A percentile compares a stretch with the other conserved stretches of the same genome.
Evolutionary conservation across 768 basidiomycete genomes (phyloP).

Genomic region (Polyporus arcularius): DNA sequence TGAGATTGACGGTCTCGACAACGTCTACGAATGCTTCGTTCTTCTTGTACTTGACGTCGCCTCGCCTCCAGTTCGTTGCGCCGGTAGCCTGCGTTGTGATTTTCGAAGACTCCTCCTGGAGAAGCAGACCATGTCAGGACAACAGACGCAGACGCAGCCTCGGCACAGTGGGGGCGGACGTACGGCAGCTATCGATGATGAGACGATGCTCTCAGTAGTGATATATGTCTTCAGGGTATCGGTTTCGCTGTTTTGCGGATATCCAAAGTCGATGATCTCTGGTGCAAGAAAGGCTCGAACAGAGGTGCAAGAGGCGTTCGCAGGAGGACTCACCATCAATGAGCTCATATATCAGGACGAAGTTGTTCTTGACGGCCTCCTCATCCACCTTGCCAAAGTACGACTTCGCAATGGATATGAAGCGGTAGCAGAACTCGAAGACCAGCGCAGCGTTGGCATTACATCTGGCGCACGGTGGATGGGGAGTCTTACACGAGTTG

Average conservation of each 20-base stretch:
- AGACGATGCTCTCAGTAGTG: conserved; percentile 94
- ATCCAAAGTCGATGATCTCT: conserved; percentile 99
- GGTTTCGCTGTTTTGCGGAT: conserved; percentile 98
- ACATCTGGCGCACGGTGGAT: conserved; percentile 49
- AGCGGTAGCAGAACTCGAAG: conserved; percentile 97
- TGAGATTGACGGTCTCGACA: conserved; percentile 92
- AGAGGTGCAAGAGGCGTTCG: neutral
- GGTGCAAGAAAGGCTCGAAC: neutral
- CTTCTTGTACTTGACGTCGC: conserved; percentile 98
- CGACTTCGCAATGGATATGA: conserved; percentile 90
- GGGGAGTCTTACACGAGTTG: neutral
- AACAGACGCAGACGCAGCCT: neutral
- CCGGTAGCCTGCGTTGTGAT: conserved; percentile 98
- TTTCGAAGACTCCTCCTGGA: conserved; percentile 93
- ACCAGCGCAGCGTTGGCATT: conserved; percentile 98
- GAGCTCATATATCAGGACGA: conserved; percentile 96
- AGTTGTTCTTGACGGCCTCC: conserved; percentile 98
- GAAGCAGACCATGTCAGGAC: neutral
- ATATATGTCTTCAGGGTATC: conserved; percentile 98
- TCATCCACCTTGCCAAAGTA: conserved; percentile 99
- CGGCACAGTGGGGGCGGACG: conserved; percentile 24
- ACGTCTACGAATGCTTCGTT: conserved; percentile 99
- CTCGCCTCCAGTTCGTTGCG: conserved; percentile 91
- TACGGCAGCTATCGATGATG: conserved; percentile 81
- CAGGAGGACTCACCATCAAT: conserved; percentile 74